phyloP scores from a whole-genome alignment of 1,284 basidiomycete species.

The Irpex sp. region DNA sequence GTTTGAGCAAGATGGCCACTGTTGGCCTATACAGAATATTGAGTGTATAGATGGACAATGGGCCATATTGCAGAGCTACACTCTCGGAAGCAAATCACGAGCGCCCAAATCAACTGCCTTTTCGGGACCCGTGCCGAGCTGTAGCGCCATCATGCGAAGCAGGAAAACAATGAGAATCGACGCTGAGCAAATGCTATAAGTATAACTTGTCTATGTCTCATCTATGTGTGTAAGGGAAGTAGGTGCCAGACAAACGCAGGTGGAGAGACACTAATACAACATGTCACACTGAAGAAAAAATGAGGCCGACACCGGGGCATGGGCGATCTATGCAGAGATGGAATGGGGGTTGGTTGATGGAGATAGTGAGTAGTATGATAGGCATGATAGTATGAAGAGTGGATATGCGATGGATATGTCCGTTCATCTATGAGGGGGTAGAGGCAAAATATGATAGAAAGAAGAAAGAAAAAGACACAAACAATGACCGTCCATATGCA shows the following conservation, averaged over 20 bases:
- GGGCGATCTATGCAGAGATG: neutral
- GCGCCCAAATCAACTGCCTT: neutral
- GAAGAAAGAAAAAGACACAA: constrained; percentile 2
- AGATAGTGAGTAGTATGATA: neutral
- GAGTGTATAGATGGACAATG: neutral
- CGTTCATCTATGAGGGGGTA: neutral
- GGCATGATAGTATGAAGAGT: neutral
- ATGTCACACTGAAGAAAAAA: neutral
- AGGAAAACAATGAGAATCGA: no score
- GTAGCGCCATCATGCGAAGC: no score
- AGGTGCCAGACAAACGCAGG: neutral
- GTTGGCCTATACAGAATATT: no score
- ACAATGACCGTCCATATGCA: neutral
- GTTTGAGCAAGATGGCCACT: no score
- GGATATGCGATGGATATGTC: neutral
- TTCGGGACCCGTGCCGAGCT: neutral
- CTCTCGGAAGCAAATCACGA: neutral
- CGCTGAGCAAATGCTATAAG: neutral
- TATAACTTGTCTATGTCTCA: neutral
- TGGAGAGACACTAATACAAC: neutral
- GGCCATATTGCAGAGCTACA: neutral
- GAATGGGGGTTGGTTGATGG: neutral
- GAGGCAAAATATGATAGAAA: neutral
- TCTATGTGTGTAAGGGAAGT: neutral
- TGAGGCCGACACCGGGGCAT: neutral